Evolutionary conservation across 495 filamentous ascomycete genomes (phyloP), one percentile per base, ranked within the genome.

Genomic region (Daldinia decipiens): DNA sequence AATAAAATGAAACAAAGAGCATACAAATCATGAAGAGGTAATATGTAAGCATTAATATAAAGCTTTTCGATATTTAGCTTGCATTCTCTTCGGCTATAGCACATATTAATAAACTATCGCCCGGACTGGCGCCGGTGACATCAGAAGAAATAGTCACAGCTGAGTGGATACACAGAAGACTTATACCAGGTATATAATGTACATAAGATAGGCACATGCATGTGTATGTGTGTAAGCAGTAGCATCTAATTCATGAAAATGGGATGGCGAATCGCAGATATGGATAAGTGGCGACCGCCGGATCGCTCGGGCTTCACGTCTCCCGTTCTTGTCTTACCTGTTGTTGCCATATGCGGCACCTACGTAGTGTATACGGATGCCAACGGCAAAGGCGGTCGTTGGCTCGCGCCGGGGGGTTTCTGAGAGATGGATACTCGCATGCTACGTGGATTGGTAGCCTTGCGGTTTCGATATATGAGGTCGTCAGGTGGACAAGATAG

Each of bases 251-350:
- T 51, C 11, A 56, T 59, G 15, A 11, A 32, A 50, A 36, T 17
- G 32, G 36, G 26, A 53, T 31, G 13, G 50, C 26, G 27, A 12
- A 26, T 29, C 4, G 24, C n/a, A 52, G 24, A 55, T 24, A 45
- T 45, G 40, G 32, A 51, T 40, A n/a, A n/a, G 29, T 11, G 56
- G 50, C 15, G 38, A 59, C 51, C 4, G 31, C 59, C 70, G 70
- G 70, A 68, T 65, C 32, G 56, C 60, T 73, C 70, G 70, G 70
- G 39, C 50, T 69, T 21, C 13, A 6, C 31, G 45, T 34, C 13
- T 17, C 26, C 50, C 13, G 29, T 29, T 52, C 15, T 29, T 29
- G 12, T 0, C 50, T 29, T 21, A 21, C 19, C 50, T 9, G 19
- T 12, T 47, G 43, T 32, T 32, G 19, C 60, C 45, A 5, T 15